These are phyloP conservation scores for Zymoseptoria tritici DNA, from an alignment of 2,329 filamentous ascomycete species.

Conservation along the genomic window DNA sequence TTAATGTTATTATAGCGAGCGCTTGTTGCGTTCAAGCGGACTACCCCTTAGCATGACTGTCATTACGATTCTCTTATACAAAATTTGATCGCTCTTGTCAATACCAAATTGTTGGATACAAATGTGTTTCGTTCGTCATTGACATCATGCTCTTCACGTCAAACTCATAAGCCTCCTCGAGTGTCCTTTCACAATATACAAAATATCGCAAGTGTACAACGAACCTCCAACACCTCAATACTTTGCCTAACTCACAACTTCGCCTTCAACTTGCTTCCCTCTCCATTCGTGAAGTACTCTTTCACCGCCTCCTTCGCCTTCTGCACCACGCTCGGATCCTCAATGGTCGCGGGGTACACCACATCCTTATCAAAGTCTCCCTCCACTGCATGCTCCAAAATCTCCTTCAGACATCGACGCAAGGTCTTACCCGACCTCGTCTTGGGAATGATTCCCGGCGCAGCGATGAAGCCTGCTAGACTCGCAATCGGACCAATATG, in stretches of 20 bases:
- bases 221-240: too few relatives aligned
- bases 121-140: background rate
- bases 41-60: background rate
- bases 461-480: slow-evolving; percentile 78
- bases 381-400: slow-evolving; percentile 73
- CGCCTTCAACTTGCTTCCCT: slow-evolving; percentile 27
- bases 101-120: background rate
- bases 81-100: background rate
- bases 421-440: slow-evolving; percentile 89
- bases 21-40: background rate
- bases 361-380: slow-evolving; percentile 67
- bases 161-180: background rate
- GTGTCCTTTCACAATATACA: slow-evolving; percentile 13
- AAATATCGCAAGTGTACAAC: too few relatives aligned
- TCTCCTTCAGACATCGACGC: slow-evolving; percentile 69
- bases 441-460: slow-evolving; percentile 81
- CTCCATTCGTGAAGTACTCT: slow-evolving; percentile 60
- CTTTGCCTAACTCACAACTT: slow-evolving; percentile 20
- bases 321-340: slow-evolving; percentile 68
- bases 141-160: background rate
- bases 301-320: slow-evolving; percentile 63
- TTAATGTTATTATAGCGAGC: background rate
- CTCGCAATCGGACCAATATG: slow-evolving; percentile 84
- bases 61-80: background rate
- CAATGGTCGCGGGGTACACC: slow-evolving; percentile 73